These are phyloP conservation scores for Pseudogymnoascus pannorum DNA, from an alignment of 2,329 filamentous ascomycete genomes.

Conservation along the genomic window DNA sequence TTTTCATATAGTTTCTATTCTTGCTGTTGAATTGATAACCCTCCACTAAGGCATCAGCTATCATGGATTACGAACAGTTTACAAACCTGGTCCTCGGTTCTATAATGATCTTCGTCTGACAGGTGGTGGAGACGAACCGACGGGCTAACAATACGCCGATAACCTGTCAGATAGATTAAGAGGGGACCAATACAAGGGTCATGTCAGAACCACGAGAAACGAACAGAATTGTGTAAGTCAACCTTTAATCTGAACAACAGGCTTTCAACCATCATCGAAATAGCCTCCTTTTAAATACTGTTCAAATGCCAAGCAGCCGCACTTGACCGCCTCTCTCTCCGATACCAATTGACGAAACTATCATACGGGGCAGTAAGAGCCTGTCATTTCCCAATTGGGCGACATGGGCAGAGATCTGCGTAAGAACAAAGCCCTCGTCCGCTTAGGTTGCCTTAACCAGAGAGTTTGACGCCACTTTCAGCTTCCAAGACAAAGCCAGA, in stretches of 20 bases:
- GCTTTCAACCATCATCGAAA: not conserved
- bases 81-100: not conserved
- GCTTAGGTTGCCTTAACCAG: not conserved
- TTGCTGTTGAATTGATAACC: not conserved
- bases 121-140: not conserved
- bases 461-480: not conserved
- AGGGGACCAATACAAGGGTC: not conserved
- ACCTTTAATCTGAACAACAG: not conserved
- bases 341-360: not conserved
- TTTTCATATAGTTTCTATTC: not conserved
- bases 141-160: conserved; percentile 2
- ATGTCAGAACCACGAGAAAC: not conserved
- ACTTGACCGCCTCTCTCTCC: not conserved
- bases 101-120: not conserved
- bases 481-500: not conserved
- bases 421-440: not conserved
- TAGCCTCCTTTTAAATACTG: not conserved
- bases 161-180: not conserved
- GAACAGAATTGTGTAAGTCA: not conserved
- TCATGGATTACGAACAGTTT: not conserved
- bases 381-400: not conserved
- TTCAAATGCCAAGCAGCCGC: not conserved
- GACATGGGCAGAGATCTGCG: not conserved
- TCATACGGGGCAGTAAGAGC: not conserved
- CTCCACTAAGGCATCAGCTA: not conserved